Evolutionary conservation across 2,329 filamentous ascomycete genomes (phyloP), one percentile per base, ranked within the genome.

Genomic region (Pyrenochaeta sp.): DNA sequence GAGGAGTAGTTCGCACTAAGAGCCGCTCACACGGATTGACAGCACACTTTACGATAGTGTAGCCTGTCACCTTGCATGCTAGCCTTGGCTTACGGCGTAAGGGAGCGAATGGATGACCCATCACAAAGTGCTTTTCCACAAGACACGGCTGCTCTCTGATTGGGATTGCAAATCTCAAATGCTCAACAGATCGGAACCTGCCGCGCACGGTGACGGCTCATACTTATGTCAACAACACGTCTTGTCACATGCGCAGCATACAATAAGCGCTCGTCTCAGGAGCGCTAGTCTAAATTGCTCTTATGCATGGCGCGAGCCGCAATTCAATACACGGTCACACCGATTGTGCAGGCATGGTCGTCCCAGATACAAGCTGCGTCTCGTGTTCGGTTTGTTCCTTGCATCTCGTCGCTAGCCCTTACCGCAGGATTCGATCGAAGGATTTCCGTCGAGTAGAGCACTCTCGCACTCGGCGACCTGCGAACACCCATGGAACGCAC

Each of bases 371-470:
- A 34, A 15, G 27, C 6, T 30, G 9, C 28, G 28, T 34, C 45
- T 47, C 45, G 45, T 32, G 28, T 47, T 32, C 45, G 45, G 45
- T n/a, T 36, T 13, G 28, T 10, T 36, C 45, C 45, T 27, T 47
- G 45, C 30, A 30, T 30, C 8, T 28, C 12, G 15, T 47, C 45
- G 45, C 45, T 47, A 32, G 30, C 6, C 45, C 45, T 28, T 47
- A 30, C 12, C 30, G 27, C 15, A 34, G 45, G 28, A 47, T 47
- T 34, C n/a, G 45, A 47, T 34, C 28, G 28, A 47, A 47, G 45
- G 45, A 47, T 47, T 28, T 15, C n/a, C 9, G 25, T 32, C 45
- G 27, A 32, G 45, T 13, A 36, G 15, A n/a, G 24, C 50, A 47
- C 19, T 30, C 44, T 50, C 32, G 34, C 30, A 13, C 24, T 40